Evolutionary conservation across 805 yeast genomes (phyloP).

Genomic region (Scheffersomyces coipomensis): DNA sequence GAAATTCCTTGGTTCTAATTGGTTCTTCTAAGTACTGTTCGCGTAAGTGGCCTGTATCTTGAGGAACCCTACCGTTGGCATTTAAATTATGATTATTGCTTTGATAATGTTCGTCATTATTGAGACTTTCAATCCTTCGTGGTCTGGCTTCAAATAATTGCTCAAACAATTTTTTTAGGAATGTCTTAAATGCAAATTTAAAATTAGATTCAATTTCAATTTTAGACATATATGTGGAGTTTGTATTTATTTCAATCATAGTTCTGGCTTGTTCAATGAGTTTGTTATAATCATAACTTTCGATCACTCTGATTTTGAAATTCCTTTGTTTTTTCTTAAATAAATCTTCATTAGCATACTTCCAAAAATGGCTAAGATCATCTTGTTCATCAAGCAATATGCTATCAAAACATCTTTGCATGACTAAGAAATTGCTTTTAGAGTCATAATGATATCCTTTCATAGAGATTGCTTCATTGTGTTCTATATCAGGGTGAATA

Average conservation of each 20-base stretch:
- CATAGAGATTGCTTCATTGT: slow-evolving; percentile 5
- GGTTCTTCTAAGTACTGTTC: too few relatives aligned
- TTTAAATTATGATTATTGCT: too few relatives aligned
- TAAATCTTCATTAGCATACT: slow-evolving; percentile 7
- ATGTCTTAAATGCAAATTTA: slow-evolving; percentile 12
- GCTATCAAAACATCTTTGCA: slow-evolving; percentile 9
- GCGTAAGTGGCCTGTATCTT: too few relatives aligned
- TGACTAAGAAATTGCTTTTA: slow-evolving; percentile 12
- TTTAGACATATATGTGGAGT: slow-evolving; percentile 5
- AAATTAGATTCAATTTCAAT: slow-evolving; percentile 13
- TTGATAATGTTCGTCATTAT: slow-evolving; percentile 27
- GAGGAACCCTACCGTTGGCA: too few relatives aligned
- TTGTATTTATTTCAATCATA: slow-evolving; percentile 4
- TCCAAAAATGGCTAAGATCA: slow-evolving; percentile 11
- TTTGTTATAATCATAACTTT: slow-evolving; percentile 15
- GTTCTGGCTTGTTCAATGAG: slow-evolving; percentile 4
- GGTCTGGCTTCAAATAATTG: slow-evolving; percentile 14
- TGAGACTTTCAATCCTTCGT: slow-evolving; percentile 19
- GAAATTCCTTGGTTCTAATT: slow-evolving; percentile 19
- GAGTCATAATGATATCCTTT: slow-evolving; percentile 13
- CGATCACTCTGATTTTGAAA: slow-evolving; percentile 12
- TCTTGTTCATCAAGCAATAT: slow-evolving; percentile 1
- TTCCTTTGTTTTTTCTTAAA: slow-evolving; percentile 1
- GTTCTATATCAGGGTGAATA: too few relatives aligned
- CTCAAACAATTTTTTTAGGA: slow-evolving; percentile 19